These are phyloP conservation scores for Nakazawaea pomicola DNA, from an alignment of 805 yeast genomes.

Conservation along the genomic window DNA sequence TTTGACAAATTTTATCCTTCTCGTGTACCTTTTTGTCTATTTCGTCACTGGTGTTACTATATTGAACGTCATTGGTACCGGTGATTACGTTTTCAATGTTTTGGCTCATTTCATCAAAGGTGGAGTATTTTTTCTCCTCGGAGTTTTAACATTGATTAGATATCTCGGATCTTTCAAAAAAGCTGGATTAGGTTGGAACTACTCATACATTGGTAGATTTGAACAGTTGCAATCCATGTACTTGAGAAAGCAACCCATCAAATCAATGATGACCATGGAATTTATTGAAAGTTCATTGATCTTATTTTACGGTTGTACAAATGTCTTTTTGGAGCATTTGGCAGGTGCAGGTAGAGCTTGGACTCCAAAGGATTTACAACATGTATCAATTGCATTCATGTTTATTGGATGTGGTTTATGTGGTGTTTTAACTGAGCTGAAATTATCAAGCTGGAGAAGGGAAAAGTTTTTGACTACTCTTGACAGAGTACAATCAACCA, in stretches of 20 bases:
- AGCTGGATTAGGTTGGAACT: constrained; percentile 92
- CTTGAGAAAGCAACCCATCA: constrained; percentile 37
- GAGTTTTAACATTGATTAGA: constrained; percentile 76
- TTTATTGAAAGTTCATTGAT: constrained; percentile 74
- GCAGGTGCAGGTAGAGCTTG: constrained; percentile 75
- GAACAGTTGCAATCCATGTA: constrained; percentile 23
- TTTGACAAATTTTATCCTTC: constrained; percentile 58
- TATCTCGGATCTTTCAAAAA: constrained; percentile 76
- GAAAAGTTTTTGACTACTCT: constrained; percentile 18
- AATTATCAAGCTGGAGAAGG: constrained; percentile 55
- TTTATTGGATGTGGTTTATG: constrained; percentile 89
- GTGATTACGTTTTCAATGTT: constrained; percentile 63
- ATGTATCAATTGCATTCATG: constrained; percentile 86
- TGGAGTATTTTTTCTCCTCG: constrained; percentile 75
- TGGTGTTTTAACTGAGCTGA: constrained; percentile 78
- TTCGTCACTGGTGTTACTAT: constrained; percentile 56
- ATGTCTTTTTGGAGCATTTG: constrained; percentile 86
- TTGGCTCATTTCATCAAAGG: constrained; percentile 97
- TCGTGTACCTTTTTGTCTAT: constrained; percentile 55
- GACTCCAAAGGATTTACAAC: constrained; percentile 89
- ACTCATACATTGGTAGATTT: constrained; percentile 22
- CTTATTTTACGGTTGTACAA: constrained; percentile 84
- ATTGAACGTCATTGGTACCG: constrained; percentile 67
- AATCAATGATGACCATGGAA: constrained; percentile 69
- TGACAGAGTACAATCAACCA: constrained; percentile 12